phyloP scores from a whole-genome alignment of 495 filamentous ascomycete species.

The Podospora pseudoanserina region DNA sequence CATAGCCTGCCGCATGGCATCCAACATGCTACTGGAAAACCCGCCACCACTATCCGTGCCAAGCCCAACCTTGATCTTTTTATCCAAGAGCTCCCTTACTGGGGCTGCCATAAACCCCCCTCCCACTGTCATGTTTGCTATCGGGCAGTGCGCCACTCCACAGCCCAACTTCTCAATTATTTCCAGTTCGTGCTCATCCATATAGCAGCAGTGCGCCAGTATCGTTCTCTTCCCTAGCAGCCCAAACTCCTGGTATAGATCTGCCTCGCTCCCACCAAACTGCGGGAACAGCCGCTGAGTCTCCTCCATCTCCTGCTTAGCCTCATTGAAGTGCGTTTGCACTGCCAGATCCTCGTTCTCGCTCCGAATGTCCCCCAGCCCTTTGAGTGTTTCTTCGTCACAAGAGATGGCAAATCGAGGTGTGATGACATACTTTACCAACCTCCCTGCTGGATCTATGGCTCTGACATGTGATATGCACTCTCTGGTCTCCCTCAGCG shows the following conservation, averaged over 20 bases:
- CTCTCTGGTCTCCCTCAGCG: constrained; percentile 49
- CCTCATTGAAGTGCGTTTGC: constrained; percentile 65
- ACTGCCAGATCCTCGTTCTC: constrained; percentile 53
- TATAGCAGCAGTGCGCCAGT: constrained; percentile 61
- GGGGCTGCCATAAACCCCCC: constrained; percentile 60
- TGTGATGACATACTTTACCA: constrained; percentile 58
- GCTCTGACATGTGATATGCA: constrained; percentile 48
- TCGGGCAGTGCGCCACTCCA: constrained; percentile 61
- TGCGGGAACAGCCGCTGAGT: constrained; percentile 52
- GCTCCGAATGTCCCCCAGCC: constrained; percentile 50
- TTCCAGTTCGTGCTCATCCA: constrained; percentile 52
- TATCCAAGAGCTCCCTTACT: constrained; percentile 52
- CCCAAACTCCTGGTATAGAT: constrained; percentile 52
- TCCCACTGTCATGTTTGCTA: constrained; percentile 60
- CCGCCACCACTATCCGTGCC: constrained; percentile 69
- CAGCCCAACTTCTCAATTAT: constrained; percentile 47
- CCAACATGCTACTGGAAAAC: constrained; percentile 55
- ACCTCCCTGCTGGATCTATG: constrained; percentile 38
- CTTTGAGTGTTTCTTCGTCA: constrained; percentile 47
- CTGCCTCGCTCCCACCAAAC: constrained; percentile 47
- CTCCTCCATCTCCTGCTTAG: constrained; percentile 51
- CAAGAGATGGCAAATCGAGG: constrained; percentile 64
- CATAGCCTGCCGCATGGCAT: constrained; percentile 57
- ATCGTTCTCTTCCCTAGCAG: constrained; percentile 55
- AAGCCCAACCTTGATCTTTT: constrained; percentile 61